phyloP scores from a whole-genome alignment of 441 rosid genomes.

The Gossypium gossypioides region DNA sequence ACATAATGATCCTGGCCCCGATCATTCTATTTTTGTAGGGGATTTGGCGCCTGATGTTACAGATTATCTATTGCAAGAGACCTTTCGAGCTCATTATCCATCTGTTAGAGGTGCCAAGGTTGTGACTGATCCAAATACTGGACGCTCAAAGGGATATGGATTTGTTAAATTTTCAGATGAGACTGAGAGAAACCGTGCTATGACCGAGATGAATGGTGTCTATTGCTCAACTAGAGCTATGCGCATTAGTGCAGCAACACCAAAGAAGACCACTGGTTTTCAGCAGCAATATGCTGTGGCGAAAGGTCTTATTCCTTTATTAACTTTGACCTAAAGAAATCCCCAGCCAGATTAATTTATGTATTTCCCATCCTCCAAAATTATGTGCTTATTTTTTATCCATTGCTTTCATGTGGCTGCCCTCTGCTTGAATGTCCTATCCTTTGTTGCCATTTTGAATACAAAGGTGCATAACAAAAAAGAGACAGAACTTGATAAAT shows the following conservation, averaged over 20 bases:
- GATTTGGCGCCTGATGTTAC: conserved; percentile 90
- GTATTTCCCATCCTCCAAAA: conserved; percentile 3
- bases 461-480: neutral
- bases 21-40: conserved; percentile 90
- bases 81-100: conserved; percentile 66
- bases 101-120: conserved; percentile 97
- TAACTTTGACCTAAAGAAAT: neutral
- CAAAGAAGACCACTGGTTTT: conserved; percentile 55
- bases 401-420: neutral
- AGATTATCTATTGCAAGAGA: conserved; percentile 82
- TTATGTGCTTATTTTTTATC: neutral
- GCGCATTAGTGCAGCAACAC: conserved; percentile 92
- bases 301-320: conserved; percentile 33
- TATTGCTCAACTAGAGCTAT: conserved; percentile 87
- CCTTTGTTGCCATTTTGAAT: neutral
- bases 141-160: conserved; percentile 94
- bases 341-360: neutral
- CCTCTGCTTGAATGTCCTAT: neutral
- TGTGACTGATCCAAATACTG: conserved; percentile 84
- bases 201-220: conserved; percentile 90
- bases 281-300: conserved; percentile 54
- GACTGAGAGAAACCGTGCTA: conserved; percentile 74
- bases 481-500: neutral
- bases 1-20: conserved; percentile 76
- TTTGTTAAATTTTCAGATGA: conserved; percentile 86